phyloP scores from a whole-genome alignment of 1,284 basidiomycete genomes.

The Cutaneotrichosporon cutaneum region DNA sequence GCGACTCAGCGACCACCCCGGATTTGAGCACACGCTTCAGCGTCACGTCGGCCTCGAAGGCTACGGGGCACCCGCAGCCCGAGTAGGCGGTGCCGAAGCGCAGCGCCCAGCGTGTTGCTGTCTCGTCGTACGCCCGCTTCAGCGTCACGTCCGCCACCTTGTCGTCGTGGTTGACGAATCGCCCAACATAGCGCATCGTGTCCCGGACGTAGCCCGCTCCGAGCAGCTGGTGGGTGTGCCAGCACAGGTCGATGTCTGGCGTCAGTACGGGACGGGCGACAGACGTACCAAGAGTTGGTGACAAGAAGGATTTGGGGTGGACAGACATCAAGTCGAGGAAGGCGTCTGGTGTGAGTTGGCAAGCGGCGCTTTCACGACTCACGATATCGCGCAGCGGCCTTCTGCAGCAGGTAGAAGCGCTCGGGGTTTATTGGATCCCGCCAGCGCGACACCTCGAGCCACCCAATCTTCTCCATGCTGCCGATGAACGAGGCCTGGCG shows the following conservation, averaged over 20 bases:
- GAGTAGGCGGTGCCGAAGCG: constrained; percentile 24
- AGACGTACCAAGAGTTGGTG: constrained; percentile 26
- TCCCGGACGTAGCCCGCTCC: constrained; percentile 28
- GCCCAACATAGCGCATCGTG: constrained; percentile 24
- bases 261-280: constrained; percentile 18
- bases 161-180: constrained; percentile 42
- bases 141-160: constrained; percentile 32
- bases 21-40: not conserved
- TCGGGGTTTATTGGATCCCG: constrained; percentile 11
- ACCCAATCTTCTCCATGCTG: constrained; percentile 39
- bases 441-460: constrained; percentile 32
- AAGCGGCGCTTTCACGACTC: constrained; percentile 6
- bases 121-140: constrained; percentile 27
- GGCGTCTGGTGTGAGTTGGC: constrained; percentile 29
- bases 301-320: constrained; percentile 25
- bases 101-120: constrained; percentile 30
- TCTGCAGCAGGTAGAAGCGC: constrained; percentile 27
- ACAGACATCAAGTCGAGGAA: constrained; percentile 42
- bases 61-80: constrained; percentile 22
- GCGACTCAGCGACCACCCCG: not conserved
- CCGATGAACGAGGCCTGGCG: constrained; percentile 38
- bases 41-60: not conserved
- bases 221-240: constrained; percentile 51
- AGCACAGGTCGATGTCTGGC: constrained; percentile 49
- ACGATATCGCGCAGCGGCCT: constrained; percentile 42